Conservation (phyloP, 1,284 basidiomycete species). For the Cryptococcus amylolentus region DNA sequence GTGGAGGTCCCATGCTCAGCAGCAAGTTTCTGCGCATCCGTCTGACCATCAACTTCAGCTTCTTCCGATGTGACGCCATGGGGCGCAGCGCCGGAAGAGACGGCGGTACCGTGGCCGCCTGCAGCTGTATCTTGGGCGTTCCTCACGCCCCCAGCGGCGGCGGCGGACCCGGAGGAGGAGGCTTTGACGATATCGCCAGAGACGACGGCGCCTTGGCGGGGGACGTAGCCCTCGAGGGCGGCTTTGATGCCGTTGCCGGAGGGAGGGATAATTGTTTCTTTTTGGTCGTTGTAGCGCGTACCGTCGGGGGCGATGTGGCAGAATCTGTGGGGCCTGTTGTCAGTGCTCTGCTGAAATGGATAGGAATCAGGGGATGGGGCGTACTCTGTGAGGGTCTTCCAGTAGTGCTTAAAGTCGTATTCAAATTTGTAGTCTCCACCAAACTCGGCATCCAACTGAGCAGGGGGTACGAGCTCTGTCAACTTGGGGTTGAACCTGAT, state of each 20-base stretch:
- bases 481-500: slow-evolving; percentile 85
- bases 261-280: slow-evolving; percentile 35
- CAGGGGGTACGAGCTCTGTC: slow-evolving; percentile 65
- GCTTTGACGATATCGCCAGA: slow-evolving; percentile 19
- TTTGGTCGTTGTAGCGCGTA: slow-evolving; percentile 37
- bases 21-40: neutral
- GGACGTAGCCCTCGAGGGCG: slow-evolving; percentile 34
- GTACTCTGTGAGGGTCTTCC: slow-evolving; percentile 69
- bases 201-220: slow-evolving; percentile 17
- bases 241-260: slow-evolving; percentile 46
- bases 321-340: slow-evolving; percentile 17
- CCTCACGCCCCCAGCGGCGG: neutral
- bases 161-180: neutral
- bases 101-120: neutral
- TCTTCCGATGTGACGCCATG: neutral
- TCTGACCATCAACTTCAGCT: neutral
- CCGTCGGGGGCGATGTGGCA: slow-evolving; percentile 41
- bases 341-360: neutral
- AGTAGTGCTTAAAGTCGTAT: slow-evolving; percentile 73
- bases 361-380: slow-evolving; percentile 20
- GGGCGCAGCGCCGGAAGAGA: neutral
- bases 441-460: slow-evolving; percentile 77
- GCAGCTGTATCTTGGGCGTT: slow-evolving; percentile 1
- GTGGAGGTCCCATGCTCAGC: neutral
- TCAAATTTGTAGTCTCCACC: slow-evolving; percentile 73